These are phyloP conservation scores for Russula abietina DNA, from an alignment of 768 basidiomycete genomes.

Conservation along the genomic window DNA sequence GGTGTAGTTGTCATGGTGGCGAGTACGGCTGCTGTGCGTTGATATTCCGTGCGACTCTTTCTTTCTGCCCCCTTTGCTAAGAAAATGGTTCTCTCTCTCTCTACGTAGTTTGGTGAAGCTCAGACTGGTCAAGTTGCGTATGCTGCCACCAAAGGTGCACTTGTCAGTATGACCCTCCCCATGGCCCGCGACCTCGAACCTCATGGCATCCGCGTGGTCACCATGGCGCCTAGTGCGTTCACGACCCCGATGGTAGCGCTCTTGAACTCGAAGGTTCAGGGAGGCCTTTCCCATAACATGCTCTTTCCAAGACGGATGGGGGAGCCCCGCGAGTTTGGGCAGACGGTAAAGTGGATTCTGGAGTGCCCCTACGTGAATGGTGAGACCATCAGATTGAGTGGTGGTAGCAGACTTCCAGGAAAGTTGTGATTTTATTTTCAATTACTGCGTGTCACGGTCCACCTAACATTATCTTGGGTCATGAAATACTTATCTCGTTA, in stretches of 20 bases:
- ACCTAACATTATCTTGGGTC: conserved; percentile 8
- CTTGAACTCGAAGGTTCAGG: conserved; percentile 29
- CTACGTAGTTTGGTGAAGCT: conserved; percentile 45
- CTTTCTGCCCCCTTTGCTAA: neutral
- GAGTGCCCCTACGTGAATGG: conserved; percentile 34
- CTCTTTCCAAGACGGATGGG: conserved; percentile 36
- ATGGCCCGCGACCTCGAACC: conserved; percentile 54
- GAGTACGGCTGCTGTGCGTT: conserved; percentile 42
- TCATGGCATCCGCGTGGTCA: conserved; percentile 48
- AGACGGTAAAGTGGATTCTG: conserved; percentile 30
- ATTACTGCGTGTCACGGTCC: neutral
- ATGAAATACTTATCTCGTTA: neutral
- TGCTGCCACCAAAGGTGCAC: conserved; percentile 49
- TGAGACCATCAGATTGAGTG: conserved; percentile 29
- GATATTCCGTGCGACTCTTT: neutral
- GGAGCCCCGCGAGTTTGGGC: conserved; percentile 30
- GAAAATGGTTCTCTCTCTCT: neutral
- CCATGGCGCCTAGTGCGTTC: conserved; percentile 53
- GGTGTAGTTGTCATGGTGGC: conserved; percentile 55
- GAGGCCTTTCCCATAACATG: conserved; percentile 24
- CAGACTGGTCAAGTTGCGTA: conserved; percentile 56
- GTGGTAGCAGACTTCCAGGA: conserved; percentile 25
- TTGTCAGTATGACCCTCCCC: conserved; percentile 53
- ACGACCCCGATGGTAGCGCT: conserved; percentile 34
- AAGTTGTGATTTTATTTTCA: conserved; percentile 25